Conservation (phyloP, 805 yeast species). For the Barnettozyma salicaria region DNA sequence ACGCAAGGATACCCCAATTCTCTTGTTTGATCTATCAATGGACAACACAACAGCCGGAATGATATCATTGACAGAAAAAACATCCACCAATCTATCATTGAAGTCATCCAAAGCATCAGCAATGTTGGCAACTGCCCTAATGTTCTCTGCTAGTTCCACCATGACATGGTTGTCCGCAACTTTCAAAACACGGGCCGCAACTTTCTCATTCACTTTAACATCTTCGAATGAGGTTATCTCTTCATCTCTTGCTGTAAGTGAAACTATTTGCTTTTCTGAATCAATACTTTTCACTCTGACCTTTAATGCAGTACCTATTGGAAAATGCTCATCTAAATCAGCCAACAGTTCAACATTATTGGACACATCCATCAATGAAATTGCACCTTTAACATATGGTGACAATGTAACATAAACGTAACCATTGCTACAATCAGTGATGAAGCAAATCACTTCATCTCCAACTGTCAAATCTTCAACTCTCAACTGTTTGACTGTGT, state of each 20-base stretch:
- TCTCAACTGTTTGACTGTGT: constrained; percentile 27
- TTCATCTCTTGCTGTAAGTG: constrained; percentile 45
- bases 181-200: constrained; percentile 59
- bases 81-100: constrained; percentile 43
- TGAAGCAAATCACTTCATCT: constrained; percentile 48
- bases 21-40: constrained; percentile 37
- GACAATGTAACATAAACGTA: constrained; percentile 63
- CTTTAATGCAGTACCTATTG: constrained; percentile 65
- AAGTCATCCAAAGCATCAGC: constrained; percentile 77
- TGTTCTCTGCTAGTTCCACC: constrained; percentile 60
- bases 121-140: constrained; percentile 59
- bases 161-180: constrained; percentile 55
- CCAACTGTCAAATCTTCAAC: constrained; percentile 44
- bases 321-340: constrained; percentile 50
- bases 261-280: constrained; percentile 43
- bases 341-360: constrained; percentile 43
- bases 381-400: constrained; percentile 60
- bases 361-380: constrained; percentile 59
- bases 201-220: constrained; percentile 44
- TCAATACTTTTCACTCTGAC: constrained; percentile 52
- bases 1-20: constrained; percentile 61
- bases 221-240: constrained; percentile 39
- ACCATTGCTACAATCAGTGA: constrained; percentile 58
- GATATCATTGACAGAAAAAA: constrained; percentile 45
- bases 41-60: constrained; percentile 48